These are phyloP conservation scores for Rhizophora apiculata DNA, from an alignment of 345 rosid genomes.

Conservation along the genomic window DNA sequence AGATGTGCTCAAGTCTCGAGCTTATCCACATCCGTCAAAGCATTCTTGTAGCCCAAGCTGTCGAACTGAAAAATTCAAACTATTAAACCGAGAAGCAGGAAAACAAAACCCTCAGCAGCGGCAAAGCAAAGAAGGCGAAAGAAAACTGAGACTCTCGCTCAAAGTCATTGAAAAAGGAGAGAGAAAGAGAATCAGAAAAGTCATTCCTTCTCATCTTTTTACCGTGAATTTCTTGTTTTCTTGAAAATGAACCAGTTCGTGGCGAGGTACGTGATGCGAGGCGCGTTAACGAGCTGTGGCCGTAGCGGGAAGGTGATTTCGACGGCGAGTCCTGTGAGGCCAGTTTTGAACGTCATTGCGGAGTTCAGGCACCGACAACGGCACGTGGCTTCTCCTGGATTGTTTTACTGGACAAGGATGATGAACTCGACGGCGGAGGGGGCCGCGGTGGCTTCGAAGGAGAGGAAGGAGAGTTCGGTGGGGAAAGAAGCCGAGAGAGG, in stretches of 20 bases:
- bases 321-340: conserved; percentile 5
- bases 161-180: neutral
- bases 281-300: conserved; percentile 17
- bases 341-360: too few relatives aligned
- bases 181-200: neutral
- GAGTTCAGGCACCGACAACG: too few relatives aligned
- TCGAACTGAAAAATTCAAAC: neutral
- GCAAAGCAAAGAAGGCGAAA: too few relatives aligned
- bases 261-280: conserved; percentile 25
- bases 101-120: too few relatives aligned
- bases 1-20: too few relatives aligned
- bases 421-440: conserved; percentile 21
- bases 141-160: too few relatives aligned
- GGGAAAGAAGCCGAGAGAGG: conserved; percentile 21
- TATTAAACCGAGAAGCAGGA: neutral
- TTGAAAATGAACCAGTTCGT: conserved; percentile 35
- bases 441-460: neutral
- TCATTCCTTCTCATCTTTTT: neutral
- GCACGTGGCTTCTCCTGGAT: conserved; percentile 8
- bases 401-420: conserved; percentile 24
- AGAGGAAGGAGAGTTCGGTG: neutral
- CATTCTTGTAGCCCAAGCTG: too few relatives aligned
- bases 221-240: too few relatives aligned
- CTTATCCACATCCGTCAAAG: too few relatives aligned
- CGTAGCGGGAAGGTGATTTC: conserved; percentile 4